Evolutionary conservation across 2,329 filamentous ascomycete genomes (phyloP), one percentile per base, ranked within the genome.

Genomic region (Cytospora mali): DNA sequence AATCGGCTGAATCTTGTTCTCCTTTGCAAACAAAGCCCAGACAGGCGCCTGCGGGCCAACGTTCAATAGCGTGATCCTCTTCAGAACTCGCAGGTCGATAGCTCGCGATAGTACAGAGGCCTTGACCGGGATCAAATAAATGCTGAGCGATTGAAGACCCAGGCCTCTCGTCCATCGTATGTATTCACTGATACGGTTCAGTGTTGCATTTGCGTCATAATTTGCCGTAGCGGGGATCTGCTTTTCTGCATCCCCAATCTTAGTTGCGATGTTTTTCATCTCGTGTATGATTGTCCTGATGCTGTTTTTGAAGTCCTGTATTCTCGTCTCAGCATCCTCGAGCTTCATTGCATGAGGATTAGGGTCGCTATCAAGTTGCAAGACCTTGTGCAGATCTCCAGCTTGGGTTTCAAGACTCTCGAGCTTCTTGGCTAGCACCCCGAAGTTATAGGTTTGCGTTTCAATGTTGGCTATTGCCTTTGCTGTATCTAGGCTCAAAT

Each of bases 71-170:
- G 85, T 86, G 21, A 90, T 75, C 53, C 78, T 79, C 66, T 75
- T 81, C n/a, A 90, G 75, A 4, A 76, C 76, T n/a, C 75, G 76
- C 4, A 89, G 68, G 67, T 89, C 84, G 39, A 89, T 74, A 0
- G 84, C 83, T 29, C 79, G 77, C 21, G 77, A 80, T 10, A 90
- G 69, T 0, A 88, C 79, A 0, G 82, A 83, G 2, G 85, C 78
- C 70, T 84, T 86, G 67, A 87, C 77, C 0, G 87, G 87, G 35
- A 90, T 80, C 33, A 87, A 77, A 68, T 87, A 78, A 28, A 89
- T 77, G 60, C 78, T 78, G 21, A 90, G 75, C 1, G 77, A 78
- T 56, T 83, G 74, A 1, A 90, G 76, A 1, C 81, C 75, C 14
- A 89, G 74, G 1, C 87, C 87, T 66, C 87, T 79, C 1, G 84